A percentile compares a stretch with the other conserved stretches of the same genome.
phyloP scores from a whole-genome alignment of 2,329 filamentous ascomycete genomes.

The Escovopsis sp. region DNA sequence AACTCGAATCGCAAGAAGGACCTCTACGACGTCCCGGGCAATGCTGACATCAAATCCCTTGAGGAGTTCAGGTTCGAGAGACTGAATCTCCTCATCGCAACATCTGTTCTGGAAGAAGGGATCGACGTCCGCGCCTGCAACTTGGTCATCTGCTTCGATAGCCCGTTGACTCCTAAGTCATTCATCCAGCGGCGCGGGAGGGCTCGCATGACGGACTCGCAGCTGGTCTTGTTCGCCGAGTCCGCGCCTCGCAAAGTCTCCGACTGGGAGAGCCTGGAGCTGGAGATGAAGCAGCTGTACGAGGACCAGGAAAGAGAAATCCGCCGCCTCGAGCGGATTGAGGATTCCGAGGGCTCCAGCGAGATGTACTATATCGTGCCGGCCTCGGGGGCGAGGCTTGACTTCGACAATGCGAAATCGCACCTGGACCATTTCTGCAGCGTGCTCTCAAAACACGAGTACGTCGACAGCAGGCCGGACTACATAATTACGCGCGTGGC shows the following conservation, averaged over 20 bases:
- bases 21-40: conserved; percentile 23
- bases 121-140: conserved; percentile 53
- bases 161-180: conserved; percentile 34
- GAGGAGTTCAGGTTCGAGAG: conserved; percentile 38
- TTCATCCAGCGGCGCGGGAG: conserved; percentile 44
- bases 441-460: conserved; percentile 40
- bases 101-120: conserved; percentile 51
- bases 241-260: conserved; percentile 12
- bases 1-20: conserved; percentile 21
- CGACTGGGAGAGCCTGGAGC: conserved; percentile 54
- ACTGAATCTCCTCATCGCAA: conserved; percentile 45
- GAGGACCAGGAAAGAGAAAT: conserved; percentile 45
- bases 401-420: conserved; percentile 56
- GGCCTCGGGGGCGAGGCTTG: conserved; percentile 47
- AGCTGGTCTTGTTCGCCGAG: conserved; percentile 32
- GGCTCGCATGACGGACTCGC: conserved; percentile 35
- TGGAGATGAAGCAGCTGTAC: conserved; percentile 56
- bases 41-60: conserved; percentile 19
- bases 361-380: conserved; percentile 21
- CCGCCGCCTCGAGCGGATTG: conserved; percentile 29
- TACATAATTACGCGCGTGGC: conserved; percentile 41
- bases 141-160: conserved; percentile 43
- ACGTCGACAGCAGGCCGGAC: conserved; percentile 50
- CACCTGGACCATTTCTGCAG: conserved; percentile 75
- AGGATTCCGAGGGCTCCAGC: conserved; percentile 23